A percentile compares a stretch with the other conserved stretches of the same genome.
Evolutionary conservation across 2,329 filamentous ascomycete species (phyloP).

Genomic region (Apiospora kogelbergensis): DNA sequence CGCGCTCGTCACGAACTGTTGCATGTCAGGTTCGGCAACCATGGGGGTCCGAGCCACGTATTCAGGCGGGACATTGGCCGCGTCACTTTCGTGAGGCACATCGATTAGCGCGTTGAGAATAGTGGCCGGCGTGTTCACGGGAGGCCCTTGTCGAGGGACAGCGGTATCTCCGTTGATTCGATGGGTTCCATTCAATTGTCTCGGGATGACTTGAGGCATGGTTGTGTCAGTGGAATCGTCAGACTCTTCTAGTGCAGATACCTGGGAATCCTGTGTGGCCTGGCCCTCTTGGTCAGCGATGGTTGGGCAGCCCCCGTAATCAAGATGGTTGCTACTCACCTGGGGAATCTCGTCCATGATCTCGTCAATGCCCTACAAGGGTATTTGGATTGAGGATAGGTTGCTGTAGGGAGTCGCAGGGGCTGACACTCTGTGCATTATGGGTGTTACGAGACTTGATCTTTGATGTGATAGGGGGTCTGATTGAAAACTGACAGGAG

Average conservation of each 20-base stretch:
- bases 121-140: not conserved
- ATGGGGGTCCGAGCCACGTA: not conserved
- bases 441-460: too few species aligned
- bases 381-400: not conserved
- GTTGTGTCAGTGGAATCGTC: not conserved
- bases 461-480: not conserved
- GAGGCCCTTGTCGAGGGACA: not conserved
- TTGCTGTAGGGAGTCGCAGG: not conserved
- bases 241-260: not conserved
- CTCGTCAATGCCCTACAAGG: not conserved
- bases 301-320: not conserved
- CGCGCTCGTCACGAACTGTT: not conserved
- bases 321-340: not conserved
- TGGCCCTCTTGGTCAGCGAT: not conserved
- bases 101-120: not conserved
- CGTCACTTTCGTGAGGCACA: not conserved
- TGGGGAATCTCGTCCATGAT: not conserved
- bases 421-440: not conserved
- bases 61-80: not conserved
- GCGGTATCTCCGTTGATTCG: not conserved
- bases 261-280: not conserved
- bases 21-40: not conserved
- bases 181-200: not conserved
- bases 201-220: not conserved
- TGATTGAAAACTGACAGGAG: not conserved